Evolutionary conservation across 805 yeast species (phyloP).

Genomic region (Saccharomyces eubayanus): DNA sequence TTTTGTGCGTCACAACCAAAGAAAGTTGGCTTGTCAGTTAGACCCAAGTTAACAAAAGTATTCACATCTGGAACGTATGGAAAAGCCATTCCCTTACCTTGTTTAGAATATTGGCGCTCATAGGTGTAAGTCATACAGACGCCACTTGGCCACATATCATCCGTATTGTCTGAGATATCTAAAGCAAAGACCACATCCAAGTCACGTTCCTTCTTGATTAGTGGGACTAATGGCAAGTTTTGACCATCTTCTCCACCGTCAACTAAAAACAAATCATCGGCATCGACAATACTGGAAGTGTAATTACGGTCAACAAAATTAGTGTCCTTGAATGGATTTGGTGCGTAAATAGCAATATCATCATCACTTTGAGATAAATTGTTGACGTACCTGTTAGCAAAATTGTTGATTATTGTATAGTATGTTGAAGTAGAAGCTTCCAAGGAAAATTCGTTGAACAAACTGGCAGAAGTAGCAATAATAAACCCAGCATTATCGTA

Average conservation of each 20-base stretch:
- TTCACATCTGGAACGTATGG: constrained; percentile 71
- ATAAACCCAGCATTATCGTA: constrained; percentile 77
- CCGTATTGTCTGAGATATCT: constrained; percentile 61
- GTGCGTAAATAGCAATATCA: constrained; percentile 63
- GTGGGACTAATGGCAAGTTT: constrained; percentile 54
- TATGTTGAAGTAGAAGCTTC: constrained; percentile 41
- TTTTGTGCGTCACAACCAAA: constrained; percentile 73
- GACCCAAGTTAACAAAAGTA: constrained; percentile 50
- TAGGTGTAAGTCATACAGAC: constrained; percentile 48
- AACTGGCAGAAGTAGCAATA: constrained; percentile 74
- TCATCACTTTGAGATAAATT: constrained; percentile 44
- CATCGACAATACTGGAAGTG: constrained; percentile 32
- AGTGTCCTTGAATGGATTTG: constrained; percentile 59
- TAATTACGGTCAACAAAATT: constrained; percentile 27
- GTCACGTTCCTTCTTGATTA: constrained; percentile 49
- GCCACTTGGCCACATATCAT: constrained; percentile 59
- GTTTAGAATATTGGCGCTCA: constrained; percentile 47
- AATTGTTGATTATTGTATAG: constrained; percentile 33
- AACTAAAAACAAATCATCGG: constrained; percentile 43
- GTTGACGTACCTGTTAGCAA: constrained; percentile 38
- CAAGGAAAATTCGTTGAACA: constrained; percentile 62
- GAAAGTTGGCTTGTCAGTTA: constrained; percentile 65
- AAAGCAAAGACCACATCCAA: constrained; percentile 60
- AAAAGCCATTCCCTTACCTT: constrained; percentile 53
- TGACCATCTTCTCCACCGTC: constrained; percentile 70